Evolutionary conservation across 2,329 filamentous ascomycete genomes (phyloP), one percentile per base, ranked within the genome.

Genomic region (Aureobasidium subglaciale): DNA sequence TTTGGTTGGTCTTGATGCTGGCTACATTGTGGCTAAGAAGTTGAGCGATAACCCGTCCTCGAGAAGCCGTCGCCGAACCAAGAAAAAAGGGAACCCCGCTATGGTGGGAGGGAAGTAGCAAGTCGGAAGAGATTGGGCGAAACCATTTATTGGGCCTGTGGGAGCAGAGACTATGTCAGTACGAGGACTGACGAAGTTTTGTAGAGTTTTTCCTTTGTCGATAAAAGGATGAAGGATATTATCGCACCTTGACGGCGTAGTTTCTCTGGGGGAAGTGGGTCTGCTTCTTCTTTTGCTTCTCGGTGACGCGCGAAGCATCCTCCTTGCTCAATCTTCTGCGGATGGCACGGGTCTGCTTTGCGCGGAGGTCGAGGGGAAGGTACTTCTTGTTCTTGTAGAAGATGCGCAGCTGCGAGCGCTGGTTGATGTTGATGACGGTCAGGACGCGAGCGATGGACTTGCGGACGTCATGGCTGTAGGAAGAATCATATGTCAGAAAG

Each of bases 331-430:
- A 83, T 73, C 89, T 84, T 82, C 95, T 89, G 73, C 93, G 90
- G 80, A 97, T 95, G 74, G 91, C 93, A 71, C 93, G 91, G 74
- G 93, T 99, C 82, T 93, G 86, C 88, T 97, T 97, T 74, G 90
- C 78, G 78, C 93, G 89, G 81, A 99, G 91, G 78, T 99, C 95
- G 75, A 99, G 90, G 64, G 93, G 93, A 64, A 90, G 80, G 85
- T 96, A 96, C 84, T 96, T 97, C 89, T 97, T 97, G 86, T 87
- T 88, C 85, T 96, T 95, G 86, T 99, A 99, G 88, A 97, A 97
- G 67, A 97, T 83, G 70, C 91, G 90, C 71, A 99, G 90, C 81
- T 97, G 91, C 67, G 90, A 83, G 76, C 95, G 88, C 83, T 99
- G 93, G 85, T 95, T 97, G 79, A 90, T 87, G 85, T 97, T 99